Base-by-base conservation (phyloP, 2,329 filamentous ascomycete species). In the Fusarium tupiense region DNA sequence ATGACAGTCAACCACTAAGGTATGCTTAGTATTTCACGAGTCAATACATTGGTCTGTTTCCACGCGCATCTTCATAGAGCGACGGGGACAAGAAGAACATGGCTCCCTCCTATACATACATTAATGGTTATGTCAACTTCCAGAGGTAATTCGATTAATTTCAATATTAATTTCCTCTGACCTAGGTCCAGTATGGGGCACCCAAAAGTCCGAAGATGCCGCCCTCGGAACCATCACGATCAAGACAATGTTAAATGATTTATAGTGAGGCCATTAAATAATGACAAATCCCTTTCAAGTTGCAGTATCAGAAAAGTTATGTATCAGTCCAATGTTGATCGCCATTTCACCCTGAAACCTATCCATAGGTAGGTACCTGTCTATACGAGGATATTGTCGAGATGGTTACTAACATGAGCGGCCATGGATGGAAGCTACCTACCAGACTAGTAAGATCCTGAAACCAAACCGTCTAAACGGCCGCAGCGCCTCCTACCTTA, bases 111-210 rank as follows among this genome's bases (percentile, higher is more conserved):
- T 35, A 52, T 20, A 52, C 17, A 13, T 24, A 35, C 7, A 20
- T n/a, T 16, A 20, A 24, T 13, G 49, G 31, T 53, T 38, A 46
- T 57, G 47, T 56, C 63, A 72, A 54, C 68, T 56, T 61, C 54
- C 49, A 60, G 46, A 73, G 38, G 49, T 69, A 66, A 67, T 67
- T 41, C 72, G 64, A 50, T 54, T 60, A 74, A 50, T 54, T 61
- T 40, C 61, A 74, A 50, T 33, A 52, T 69, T 62, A 74, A 74
- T 74, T 74, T 74, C 71, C 68, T 49, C 50, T 46, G 24, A 54
- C 58, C 67, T 68, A 59, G 46, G 37, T 57, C 24, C 37, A 54
- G 38, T 33, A 54, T 52, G 41, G 61, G 50, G 35, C 35, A 33
- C 54, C 26, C 26, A 37, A 41, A 20, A 17, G 20, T 29, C 43